Percentiles rank a stretch among this genome's conserved stretches.
Conservation (phyloP, 2,329 filamentous ascomycete genomes). For the Triangularia setosa region DNA sequence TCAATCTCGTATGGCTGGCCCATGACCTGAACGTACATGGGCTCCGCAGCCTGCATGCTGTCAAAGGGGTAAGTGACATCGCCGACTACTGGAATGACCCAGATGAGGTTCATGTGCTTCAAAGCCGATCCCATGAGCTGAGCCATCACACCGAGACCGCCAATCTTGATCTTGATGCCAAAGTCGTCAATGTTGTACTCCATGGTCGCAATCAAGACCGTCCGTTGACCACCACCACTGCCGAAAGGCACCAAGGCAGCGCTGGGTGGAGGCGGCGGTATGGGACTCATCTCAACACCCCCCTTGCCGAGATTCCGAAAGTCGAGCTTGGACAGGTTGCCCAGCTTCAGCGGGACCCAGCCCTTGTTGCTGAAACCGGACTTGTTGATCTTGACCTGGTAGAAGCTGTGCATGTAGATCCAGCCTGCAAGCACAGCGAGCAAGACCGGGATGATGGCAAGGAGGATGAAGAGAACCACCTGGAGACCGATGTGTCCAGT, state of each 20-base stretch:
- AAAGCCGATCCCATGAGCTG: constrained; percentile 65
- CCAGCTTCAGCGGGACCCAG: constrained; percentile 29
- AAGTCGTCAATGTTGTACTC: constrained; percentile 70
- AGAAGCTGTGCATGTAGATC: constrained; percentile 58
- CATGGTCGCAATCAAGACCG: constrained; percentile 65
- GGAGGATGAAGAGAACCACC: constrained; percentile 50
- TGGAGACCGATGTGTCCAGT: constrained; percentile 52
- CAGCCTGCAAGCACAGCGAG: constrained; percentile 48
- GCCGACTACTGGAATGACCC: constrained; percentile 60
- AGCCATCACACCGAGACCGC: constrained; percentile 66
- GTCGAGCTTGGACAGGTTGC: constrained; percentile 29
- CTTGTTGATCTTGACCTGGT: constrained; percentile 46
- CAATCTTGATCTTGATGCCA: constrained; percentile 68
- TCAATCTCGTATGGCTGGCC: constrained; percentile 57
- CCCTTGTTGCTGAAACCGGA: constrained; percentile 29
- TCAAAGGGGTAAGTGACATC: constrained; percentile 62
- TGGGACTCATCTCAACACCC: constrained; percentile 24
- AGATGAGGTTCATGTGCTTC: constrained; percentile 61
- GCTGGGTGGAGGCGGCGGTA: constrained; percentile 19
- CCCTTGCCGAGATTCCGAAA: constrained; percentile 31
- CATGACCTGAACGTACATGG: constrained; percentile 60
- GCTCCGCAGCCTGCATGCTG: constrained; percentile 45
- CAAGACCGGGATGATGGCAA: constrained; percentile 50
- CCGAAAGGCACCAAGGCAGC: constrained; percentile 12
- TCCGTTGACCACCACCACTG: constrained; percentile 36